These are phyloP conservation scores for Colletotrichum sansevieriae DNA, from an alignment of 2,329 filamentous ascomycete species.

Conservation along the genomic window DNA sequence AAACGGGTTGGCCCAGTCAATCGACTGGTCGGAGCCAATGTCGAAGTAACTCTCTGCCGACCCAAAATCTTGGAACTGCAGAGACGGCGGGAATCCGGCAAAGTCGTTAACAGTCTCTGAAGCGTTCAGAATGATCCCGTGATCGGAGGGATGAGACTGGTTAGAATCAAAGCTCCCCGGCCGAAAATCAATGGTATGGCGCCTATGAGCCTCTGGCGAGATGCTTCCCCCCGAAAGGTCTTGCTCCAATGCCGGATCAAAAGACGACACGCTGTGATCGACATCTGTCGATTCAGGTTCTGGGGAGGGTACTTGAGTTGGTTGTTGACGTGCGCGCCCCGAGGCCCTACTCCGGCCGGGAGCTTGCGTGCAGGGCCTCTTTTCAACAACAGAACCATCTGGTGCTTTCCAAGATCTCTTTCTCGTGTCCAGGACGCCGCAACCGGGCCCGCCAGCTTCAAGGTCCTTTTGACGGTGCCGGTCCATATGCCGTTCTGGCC, in stretches of 20 bases:
- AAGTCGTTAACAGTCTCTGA: slow-evolving; percentile 8
- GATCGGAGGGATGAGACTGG: slow-evolving; percentile 10
- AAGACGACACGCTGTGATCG: slow-evolving; percentile 8
- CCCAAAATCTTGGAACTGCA: slow-evolving; percentile 7
- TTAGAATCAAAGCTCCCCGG: not conserved
- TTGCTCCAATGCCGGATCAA: not conserved
- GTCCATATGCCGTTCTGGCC: slow-evolving; percentile 68
- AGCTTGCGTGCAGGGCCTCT: slow-evolving; percentile 47
- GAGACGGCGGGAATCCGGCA: slow-evolving; percentile 21
- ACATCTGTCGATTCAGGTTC: slow-evolving; percentile 29
- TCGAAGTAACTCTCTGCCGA: not conserved
- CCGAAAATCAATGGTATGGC: slow-evolving; percentile 7
- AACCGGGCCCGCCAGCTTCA: slow-evolving; percentile 66
- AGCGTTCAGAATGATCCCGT: slow-evolving; percentile 1
- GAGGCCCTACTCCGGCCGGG: slow-evolving; percentile 19
- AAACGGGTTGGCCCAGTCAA: slow-evolving; percentile 20
- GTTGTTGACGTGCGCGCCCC: slow-evolving; percentile 23
- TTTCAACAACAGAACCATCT: slow-evolving; percentile 65
- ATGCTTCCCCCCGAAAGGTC: not conserved
- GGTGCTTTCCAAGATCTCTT: slow-evolving; percentile 68
- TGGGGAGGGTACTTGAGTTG: slow-evolving; percentile 33
- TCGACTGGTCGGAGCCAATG: slow-evolving; percentile 1
- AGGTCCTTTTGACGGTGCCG: slow-evolving; percentile 66
- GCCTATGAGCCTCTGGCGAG: slow-evolving; percentile 17
- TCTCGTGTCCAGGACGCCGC: slow-evolving; percentile 64